Evolutionary conservation across 805 yeast genomes (phyloP).

Genomic region (Candida corydali): DNA sequence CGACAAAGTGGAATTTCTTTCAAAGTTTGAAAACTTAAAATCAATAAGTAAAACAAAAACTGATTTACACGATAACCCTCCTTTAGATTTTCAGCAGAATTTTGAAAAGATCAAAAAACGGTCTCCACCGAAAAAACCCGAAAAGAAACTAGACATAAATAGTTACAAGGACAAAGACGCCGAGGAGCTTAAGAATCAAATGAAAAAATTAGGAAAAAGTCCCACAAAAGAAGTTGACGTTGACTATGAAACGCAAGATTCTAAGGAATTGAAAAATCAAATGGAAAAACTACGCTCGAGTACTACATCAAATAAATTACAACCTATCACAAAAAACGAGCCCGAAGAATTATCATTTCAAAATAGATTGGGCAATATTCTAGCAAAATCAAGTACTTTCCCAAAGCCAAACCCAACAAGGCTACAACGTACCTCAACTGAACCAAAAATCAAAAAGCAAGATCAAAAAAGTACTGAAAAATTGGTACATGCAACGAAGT

Average conservation of each 20-base stretch:
- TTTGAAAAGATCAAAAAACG: constrained; percentile 4
- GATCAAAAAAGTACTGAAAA: constrained; percentile 14
- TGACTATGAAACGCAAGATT: constrained; percentile 2
- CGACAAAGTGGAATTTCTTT: background rate
- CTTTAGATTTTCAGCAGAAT: constrained; percentile 7
- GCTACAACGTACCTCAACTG: constrained; percentile 5
- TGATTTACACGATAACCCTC: background rate
- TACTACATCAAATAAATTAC: background rate
- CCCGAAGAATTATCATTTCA: constrained; percentile 8
- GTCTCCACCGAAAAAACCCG: constrained; percentile 15
- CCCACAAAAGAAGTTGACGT: background rate
- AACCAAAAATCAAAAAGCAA: constrained; percentile 1
- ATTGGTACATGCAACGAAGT: constrained; percentile 43
- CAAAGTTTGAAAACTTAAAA: constrained; percentile 7
- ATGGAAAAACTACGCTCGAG: constrained; percentile 1
- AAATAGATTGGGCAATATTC: constrained; percentile 7
- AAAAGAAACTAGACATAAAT: constrained; percentile 16
- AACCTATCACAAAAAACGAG: constrained; percentile 1
- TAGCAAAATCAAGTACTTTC: constrained; percentile 4
- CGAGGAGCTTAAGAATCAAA: constrained; percentile 20
- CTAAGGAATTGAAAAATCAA: constrained; percentile 5
- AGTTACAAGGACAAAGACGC: constrained; percentile 20
- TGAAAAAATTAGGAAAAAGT: constrained; percentile 18
- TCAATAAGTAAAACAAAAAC: background rate
- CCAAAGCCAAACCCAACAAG: background rate